Evolutionary conservation across 345 rosid species (phyloP).

Genomic region (Camelina laxa): DNA sequence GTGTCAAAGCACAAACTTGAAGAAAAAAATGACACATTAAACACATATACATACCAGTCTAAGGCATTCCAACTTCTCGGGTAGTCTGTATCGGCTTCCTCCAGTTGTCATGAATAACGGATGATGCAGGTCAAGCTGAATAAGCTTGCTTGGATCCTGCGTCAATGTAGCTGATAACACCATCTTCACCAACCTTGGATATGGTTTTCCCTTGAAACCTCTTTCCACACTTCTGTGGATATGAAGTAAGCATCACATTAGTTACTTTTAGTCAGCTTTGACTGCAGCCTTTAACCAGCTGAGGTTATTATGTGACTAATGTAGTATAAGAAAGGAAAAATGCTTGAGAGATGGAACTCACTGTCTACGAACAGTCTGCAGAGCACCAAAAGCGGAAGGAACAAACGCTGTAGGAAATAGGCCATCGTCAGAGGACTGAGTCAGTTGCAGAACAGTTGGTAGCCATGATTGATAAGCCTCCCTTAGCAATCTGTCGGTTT

Average conservation of each 20-base stretch:
- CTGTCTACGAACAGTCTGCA: constrained; percentile 82
- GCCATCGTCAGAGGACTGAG: constrained; percentile 49
- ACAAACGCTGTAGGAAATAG: constrained; percentile 42
- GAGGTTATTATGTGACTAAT: not conserved
- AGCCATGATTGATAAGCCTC: constrained; percentile 98
- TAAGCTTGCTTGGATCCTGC: constrained; percentile 95
- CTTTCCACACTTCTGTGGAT: constrained; percentile 72
- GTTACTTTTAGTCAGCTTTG: constrained; percentile 12
- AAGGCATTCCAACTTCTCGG: constrained; percentile 81
- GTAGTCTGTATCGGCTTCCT: constrained; percentile 70
- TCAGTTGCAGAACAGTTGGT: constrained; percentile 78
- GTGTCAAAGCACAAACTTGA: constrained; percentile 2
- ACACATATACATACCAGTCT: constrained; percentile 68
- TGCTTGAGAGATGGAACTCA: constrained; percentile 44
- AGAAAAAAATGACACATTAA: constrained; percentile 1
- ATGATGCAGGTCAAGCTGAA: constrained; percentile 90
- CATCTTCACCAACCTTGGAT: constrained; percentile 88
- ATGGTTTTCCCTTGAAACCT: constrained; percentile 78
- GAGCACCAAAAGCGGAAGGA: constrained; percentile 61
- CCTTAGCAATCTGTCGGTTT: constrained; percentile 90
- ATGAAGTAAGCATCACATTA: constrained; percentile 26
- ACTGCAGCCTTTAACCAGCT: not conserved
- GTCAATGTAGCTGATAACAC: constrained; percentile 93
- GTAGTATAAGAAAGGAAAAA: not conserved
- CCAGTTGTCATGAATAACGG: constrained; percentile 91